Evolutionary conservation across 225 moss, liverwort and hornwort species (phyloP), one percentile per base, ranked within the genome.

Genomic region (Antitrichia curtipendula): DNA sequence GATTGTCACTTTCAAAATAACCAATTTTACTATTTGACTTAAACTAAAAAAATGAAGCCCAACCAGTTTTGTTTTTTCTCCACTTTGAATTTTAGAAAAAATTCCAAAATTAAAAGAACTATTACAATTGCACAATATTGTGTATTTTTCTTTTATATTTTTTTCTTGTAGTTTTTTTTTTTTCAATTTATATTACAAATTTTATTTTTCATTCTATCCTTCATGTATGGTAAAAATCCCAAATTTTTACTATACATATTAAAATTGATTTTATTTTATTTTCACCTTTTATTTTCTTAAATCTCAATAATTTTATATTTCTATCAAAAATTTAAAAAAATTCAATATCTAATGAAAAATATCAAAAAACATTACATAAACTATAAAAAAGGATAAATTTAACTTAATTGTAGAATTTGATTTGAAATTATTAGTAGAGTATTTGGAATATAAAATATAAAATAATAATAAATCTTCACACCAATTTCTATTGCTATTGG

Each of bases 91-190:
- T 47, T 28, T 10, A n/a, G 2, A 73, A 11, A 47, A 73, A 73
- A 7, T 29, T 7, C 11, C 10, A 7, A 69, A 70, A 22, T 38
- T 41, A 1, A 27, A 70, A 41, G 15, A 70, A 41, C 3, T 9
- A 3, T 25, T 41, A 9, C 10, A 28, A 45, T 11, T 2, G 7
- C 47, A 29, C 3, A 73, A 29, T 29, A 29, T 29, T 47, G 0
- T 47, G 2, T 16, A 0, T 5, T 45, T 3, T 6, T 45, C 16
- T 16, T 28, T 72, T 0, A 0, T 3, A 2, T 29, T 72, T 72
- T 28, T 24, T 25, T 14, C 1, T 20, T 4, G 25, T 24, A 13
- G 22, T 0, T 1, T 40, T 14, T 41, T n/a, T 16, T 8, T 27
- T 45, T 45, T 45, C 16, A 45, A 45, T 45, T 10, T 43, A 71